A percentile compares a stretch with the other conserved stretches of the same genome.
Evolutionary conservation across 768 basidiomycete genomes (phyloP).

Genomic region (Tylopilus plumbeoviolaceoides): DNA sequence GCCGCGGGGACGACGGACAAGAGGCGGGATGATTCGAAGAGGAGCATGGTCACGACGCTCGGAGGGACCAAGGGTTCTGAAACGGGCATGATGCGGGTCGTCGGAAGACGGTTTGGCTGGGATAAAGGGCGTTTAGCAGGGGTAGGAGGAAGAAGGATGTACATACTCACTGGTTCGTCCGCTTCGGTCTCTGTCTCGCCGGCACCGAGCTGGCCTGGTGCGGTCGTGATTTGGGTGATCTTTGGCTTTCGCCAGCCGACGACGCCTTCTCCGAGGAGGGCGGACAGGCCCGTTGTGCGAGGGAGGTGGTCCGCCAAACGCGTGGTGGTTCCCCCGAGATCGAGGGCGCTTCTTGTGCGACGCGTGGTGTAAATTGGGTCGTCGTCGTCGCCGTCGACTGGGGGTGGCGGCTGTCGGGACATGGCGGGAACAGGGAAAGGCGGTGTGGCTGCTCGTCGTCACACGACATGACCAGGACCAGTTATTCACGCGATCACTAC

Average conservation of each 20-base stretch:
- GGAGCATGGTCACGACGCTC: conserved; percentile 47
- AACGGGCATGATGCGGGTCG: conserved; percentile 53
- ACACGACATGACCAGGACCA: no score
- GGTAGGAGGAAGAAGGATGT: background rate
- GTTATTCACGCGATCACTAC: no score
- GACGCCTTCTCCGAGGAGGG: conserved; percentile 24
- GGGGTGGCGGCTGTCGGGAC: no score
- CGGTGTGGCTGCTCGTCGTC: no score
- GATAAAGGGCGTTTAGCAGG: conserved; percentile 2
- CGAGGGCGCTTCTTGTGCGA: conserved; percentile 22
- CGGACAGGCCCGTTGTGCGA: conserved; percentile 19
- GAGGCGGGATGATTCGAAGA: conserved; percentile 68
- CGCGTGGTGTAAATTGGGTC: conserved; percentile 17
- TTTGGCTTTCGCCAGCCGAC: conserved; percentile 36
- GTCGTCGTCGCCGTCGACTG: background rate
- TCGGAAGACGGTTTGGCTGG: conserved; percentile 65
- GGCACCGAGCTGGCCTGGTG: conserved; percentile 54
- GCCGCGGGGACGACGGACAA: conserved; percentile 71
- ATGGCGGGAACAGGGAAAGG: no score
- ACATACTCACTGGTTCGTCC: conserved; percentile 69
- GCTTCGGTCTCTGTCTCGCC: conserved; percentile 79
- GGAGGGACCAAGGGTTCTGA: conserved; percentile 51
- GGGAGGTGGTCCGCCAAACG: conserved; percentile 10
- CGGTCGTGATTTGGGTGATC: conserved; percentile 53
- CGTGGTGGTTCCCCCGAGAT: conserved; percentile 11